Evolutionary conservation across 2,329 filamentous ascomycete genomes (phyloP), one percentile per base, ranked within the genome.

Genomic region (Elsinoe arachidis): DNA sequence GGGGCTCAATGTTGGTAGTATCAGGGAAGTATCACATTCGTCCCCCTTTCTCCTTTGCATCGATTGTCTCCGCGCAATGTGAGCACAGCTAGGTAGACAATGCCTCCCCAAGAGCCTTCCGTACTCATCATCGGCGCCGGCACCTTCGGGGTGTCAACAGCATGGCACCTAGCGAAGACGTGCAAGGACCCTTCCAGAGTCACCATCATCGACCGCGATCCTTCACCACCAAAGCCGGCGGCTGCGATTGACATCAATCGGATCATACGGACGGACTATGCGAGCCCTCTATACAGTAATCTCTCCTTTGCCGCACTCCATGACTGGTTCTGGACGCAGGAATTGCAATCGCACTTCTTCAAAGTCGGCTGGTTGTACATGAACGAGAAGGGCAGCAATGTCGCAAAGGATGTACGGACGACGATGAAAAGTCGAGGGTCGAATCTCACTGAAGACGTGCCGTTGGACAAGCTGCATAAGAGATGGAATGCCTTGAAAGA

Each of bases 131-230:
- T 86, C 43, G 84, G 84, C 34, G 81, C 80, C 6, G 84, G 84
- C 44, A 80, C 84, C 30, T 86, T 86, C 65, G 84, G 84, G 37
- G 78, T 79, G 35, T 84, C 81, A 19, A 85, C 83, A 0, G 84
- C 84, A n/a, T 81, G 83, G 59, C 78, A 85, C 60, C 76, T 86
- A 41, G 78, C 79, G 59, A 72, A 74, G 56, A 73, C 72, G 58
- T 75, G 80, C 63, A 74, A 78, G 15, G 66, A 70, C 41, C 64
- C 74, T 1, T 53, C 49, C 34, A 71, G 70, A 1, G 73, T 86
- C 55, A 82, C 77, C 1, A 68, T 86, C 1, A 71, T 86, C 23
- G 83, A 86, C 69, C 77, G 80, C 12, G 74, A 79, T 58, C 72
- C 76, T 2, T 76, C 71, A 46, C 66, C 69, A 3, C 77, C 80